Conservation (phyloP, 257 asterid species). For the Lantana camara region DNA sequence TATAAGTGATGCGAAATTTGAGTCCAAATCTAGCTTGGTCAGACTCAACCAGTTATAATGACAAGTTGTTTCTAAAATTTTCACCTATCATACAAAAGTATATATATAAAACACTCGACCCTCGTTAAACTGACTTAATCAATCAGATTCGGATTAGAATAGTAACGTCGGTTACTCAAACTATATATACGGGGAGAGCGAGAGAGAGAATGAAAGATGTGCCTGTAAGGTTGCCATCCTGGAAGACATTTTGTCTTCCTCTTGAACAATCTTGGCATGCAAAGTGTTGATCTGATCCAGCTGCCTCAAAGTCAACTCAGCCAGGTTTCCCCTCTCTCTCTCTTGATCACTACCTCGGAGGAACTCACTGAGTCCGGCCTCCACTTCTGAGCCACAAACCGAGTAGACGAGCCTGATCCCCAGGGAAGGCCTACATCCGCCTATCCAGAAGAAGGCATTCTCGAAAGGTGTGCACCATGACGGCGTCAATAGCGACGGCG, state of each 20-base stretch:
- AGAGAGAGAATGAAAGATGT: not conserved
- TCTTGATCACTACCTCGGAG: constrained; percentile 6
- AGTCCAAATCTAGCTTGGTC: no score
- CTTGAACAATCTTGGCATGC: constrained; percentile 31
- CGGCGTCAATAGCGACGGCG: constrained; percentile 34
- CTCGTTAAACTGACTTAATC: no score
- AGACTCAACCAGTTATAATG: no score
- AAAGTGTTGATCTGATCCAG: constrained; percentile 33
- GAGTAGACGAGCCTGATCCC: constrained; percentile 40
- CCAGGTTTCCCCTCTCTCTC: constrained; percentile 17
- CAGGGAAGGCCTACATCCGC: constrained; percentile 44
- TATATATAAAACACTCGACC: no score
- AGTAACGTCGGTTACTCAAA: no score
- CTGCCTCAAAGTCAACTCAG: constrained; percentile 28
- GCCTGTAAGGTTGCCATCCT: constrained; percentile 34
- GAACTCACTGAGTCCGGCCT: constrained; percentile 19
- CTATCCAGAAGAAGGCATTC: constrained; percentile 39
- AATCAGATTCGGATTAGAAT: no score
- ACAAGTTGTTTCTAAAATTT: no score
- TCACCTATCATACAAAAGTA: no score
- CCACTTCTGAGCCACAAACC: constrained; percentile 33
- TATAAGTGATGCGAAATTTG: no score
- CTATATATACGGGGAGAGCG: no score
- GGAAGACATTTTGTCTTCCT: constrained; percentile 32
- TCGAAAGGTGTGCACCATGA: constrained; percentile 43